Base-by-base conservation (phyloP, 768 basidiomycete species). In the Collybia sordida region DNA sequence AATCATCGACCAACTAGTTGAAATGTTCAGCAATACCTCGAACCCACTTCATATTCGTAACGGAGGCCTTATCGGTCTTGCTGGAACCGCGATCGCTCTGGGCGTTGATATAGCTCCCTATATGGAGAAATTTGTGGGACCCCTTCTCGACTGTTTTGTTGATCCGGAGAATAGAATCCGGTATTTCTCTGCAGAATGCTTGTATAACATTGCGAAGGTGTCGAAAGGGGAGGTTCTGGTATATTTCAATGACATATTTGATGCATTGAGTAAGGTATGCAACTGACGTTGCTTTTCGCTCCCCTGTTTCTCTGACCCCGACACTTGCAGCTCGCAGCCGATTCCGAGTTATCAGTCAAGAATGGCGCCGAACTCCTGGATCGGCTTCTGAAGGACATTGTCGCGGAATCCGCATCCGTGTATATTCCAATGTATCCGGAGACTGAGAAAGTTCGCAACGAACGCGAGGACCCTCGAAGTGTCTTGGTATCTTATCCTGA, bases 231-330 rank as follows among this genome's bases (percentile, higher is more conserved):
- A 98, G 67, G 87, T 98, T 25, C 73, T 99, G 50, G 84, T 98
- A 12, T 97, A 95, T 65, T 99, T 98, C 74, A 99, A 99, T 63
- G 93, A 95, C 50, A 93, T 98, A 48, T 99, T 99, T 59, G 97
- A 98, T 69, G 89, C 94, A 1, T 77, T 98, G 53, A 94, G 92
- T 77, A 98, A 98, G 78, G 96, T 95, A 60, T 50, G 81, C 60
- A n/a, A 6, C n/a, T 35, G 45, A 28, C 24, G 42, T 37, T 15
- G 9, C 8, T 15, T 21, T 41, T 28, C 38, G 19, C 14, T 15
- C 35, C 28, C 15, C 17, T 46, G 22, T 46, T 47, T 42, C 34
- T 47, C 50, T 36, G 41, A 42, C 38, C 55, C 18, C 53, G 23
- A 18, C 22, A 8, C 3, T 34, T 48, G 17, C 61, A 98, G 96